A percentile compares a stretch with the other conserved stretches of the same genome.
Conservation (phyloP, 148 eudicot species). For the Rheum nobile region DNA sequence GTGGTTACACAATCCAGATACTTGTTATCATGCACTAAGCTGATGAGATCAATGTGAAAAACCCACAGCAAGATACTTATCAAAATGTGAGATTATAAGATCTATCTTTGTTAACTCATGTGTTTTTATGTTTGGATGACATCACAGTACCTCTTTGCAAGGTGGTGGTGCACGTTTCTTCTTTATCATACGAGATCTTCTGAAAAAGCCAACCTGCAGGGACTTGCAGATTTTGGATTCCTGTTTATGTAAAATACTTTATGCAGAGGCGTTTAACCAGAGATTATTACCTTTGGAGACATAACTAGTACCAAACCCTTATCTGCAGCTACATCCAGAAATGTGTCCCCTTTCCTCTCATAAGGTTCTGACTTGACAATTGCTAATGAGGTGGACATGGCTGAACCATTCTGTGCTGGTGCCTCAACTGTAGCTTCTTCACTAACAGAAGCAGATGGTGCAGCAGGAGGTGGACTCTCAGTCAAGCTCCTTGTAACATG, state of each 20-base stretch:
- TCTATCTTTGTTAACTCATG: not conserved
- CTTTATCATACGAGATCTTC: slow-evolving; percentile 76
- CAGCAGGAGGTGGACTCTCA: slow-evolving; percentile 23
- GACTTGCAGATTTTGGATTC: slow-evolving; percentile 3
- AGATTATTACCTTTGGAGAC: slow-evolving; percentile 64
- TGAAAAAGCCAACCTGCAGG: slow-evolving; percentile 78
- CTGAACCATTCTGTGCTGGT: slow-evolving; percentile 43
- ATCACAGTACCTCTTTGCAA: slow-evolving; percentile 83
- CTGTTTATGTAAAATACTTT: not conserved
- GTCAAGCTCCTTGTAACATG: slow-evolving; percentile 51
- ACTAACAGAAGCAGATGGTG: slow-evolving; percentile 35
- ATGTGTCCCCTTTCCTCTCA: slow-evolving; percentile 24
- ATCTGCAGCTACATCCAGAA: slow-evolving; percentile 61
- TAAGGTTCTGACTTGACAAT: slow-evolving; percentile 31
- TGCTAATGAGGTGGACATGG: slow-evolving; percentile 55
- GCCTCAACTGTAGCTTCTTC: slow-evolving; percentile 22
- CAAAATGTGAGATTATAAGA: not conserved
- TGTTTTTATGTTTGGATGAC: too few relatives aligned
- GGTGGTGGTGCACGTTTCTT: slow-evolving; percentile 74
- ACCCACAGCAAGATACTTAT: not conserved
- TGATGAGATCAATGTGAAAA: too few relatives aligned
- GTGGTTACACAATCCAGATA: not conserved
- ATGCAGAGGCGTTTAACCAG: not conserved
- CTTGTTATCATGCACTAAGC: not conserved
- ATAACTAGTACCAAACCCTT: slow-evolving; percentile 60